Conservation (phyloP, 73 alveolate species). For the Blepharisma stoltei region DNA sequence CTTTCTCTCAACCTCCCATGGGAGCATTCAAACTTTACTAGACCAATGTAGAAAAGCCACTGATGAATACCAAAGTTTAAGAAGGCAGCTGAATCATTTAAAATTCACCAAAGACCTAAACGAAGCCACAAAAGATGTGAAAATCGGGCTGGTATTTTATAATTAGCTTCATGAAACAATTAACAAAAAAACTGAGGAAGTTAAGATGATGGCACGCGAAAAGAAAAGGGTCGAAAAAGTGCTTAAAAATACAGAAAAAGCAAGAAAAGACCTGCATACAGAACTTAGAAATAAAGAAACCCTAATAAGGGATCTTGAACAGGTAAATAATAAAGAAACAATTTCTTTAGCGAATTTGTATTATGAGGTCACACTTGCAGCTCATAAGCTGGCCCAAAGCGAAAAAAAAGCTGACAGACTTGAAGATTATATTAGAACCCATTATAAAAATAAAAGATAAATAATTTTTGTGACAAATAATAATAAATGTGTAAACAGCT, state of each 20-base stretch:
- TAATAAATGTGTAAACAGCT: neutral
- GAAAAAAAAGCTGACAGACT: neutral
- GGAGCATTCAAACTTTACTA: neutral
- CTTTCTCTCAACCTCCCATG: neutral
- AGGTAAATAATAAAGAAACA: neutral
- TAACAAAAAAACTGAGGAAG: conserved; percentile 4
- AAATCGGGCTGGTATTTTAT: neutral
- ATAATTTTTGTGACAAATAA: too few relatives aligned
- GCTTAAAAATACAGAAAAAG: neutral
- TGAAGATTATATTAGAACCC: neutral
- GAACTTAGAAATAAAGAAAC: conserved; percentile 4
- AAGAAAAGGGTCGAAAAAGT: conserved; percentile 16
- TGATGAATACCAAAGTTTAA: neutral
- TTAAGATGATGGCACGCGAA: conserved; percentile 9
- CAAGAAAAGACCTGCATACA: neutral
- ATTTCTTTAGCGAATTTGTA: neutral
- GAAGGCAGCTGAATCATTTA: neutral
- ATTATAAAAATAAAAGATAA: neutral
- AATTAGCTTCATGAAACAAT: conserved; percentile 26
- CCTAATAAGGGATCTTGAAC: neutral
- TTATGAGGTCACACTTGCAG: conserved; percentile 21
- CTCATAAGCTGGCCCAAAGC: neutral
- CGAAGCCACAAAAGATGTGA: neutral
- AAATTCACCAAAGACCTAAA: conserved; percentile 29
- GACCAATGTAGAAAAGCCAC: neutral